Evolutionary conservation across 352 stramenopile genomes (phyloP), one percentile per base, ranked within the genome.

Genomic region (Bremia lactucae): DNA sequence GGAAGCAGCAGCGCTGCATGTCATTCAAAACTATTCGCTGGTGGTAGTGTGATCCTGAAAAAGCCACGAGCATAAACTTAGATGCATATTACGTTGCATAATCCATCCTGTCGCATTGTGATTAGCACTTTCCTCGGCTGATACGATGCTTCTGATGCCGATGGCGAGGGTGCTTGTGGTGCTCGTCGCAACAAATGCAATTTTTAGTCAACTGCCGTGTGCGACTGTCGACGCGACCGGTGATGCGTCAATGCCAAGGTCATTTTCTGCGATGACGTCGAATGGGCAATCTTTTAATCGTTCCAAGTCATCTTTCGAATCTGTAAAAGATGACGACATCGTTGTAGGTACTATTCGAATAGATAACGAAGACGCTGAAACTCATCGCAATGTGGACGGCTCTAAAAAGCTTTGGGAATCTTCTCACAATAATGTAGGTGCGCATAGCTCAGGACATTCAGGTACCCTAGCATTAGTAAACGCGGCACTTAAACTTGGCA

Each of bases 401-500:
- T 45, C 16, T 9, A 38, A 45, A 25, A 36, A 46, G n/a, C 31
- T 46, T n/a, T n/a, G 25, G 16, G 33, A 28, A 19, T 43, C 18
- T 10, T 21, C 6, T 23, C 20, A 44, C 15, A 56, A 33, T 33
- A 21, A 52, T 14, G 33, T 44, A 19, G 19, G 8, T 1, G 20
- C 19, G 18, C 9, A 38, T 35, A 21, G n/a, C 7, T 31, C 22
- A 24, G 40, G 4, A 14, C n/a, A 19, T 35, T 20, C 29, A 35
- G 36, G 4, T 2, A 8, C 33, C 16, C 15, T 36, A 23, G 31
- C 23, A 35, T 31, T 50, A 4, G 28, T 56, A 29, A 42, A 46
- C 1, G 50, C 46, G 7, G 55, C 36, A 7, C 38, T 57, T 19
- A 53, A 54, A 20, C 44, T 61, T 15, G 55, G 51, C 9, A 60